These are phyloP conservation scores for Zygosaccharomyces pseudorouxii DNA, from an alignment of 805 yeast species.

Conservation along the genomic window DNA sequence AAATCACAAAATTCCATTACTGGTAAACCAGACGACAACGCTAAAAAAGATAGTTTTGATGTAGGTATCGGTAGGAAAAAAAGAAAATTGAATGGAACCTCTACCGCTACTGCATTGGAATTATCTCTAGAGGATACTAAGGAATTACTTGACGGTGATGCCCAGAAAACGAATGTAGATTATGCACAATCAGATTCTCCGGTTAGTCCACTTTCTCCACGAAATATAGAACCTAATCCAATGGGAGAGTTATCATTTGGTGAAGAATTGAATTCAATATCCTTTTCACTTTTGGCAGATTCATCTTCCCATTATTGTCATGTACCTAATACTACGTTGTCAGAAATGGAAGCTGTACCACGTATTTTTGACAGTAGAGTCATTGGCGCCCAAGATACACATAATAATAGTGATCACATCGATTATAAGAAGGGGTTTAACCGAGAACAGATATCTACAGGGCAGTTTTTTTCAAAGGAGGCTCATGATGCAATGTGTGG, in stretches of 20 bases:
- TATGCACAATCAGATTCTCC: not conserved
- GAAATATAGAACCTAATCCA: not conserved
- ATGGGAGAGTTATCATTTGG: slow-evolving; percentile 6
- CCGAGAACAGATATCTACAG: not conserved
- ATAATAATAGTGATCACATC: not conserved
- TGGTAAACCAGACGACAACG: slow-evolving; percentile 5
- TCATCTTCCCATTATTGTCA: slow-evolving; percentile 11
- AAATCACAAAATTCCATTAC: slow-evolving; percentile 7
- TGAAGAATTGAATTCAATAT: slow-evolving; percentile 12
- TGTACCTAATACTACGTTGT: slow-evolving; percentile 4
- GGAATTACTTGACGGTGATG: not conserved
- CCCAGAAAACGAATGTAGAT: not conserved
- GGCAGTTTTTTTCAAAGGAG: not conserved
- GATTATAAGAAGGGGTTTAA: not conserved
- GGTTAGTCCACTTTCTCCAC: not conserved
- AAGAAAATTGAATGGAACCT: not conserved
- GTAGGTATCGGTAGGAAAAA: not conserved
- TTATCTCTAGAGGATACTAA: not conserved
- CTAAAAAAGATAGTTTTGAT: not conserved
- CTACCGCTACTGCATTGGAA: not conserved
- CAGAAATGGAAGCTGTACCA: slow-evolving; percentile 13
- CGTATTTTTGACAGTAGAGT: slow-evolving; percentile 13
- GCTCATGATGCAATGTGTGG: slow-evolving; percentile 1
- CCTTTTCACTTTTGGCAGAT: slow-evolving; percentile 12
- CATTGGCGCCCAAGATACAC: slow-evolving; percentile 6